Percentiles rank a stretch among this genome's conserved stretches.
Evolutionary conservation across 192 early-diverging fungal genomes (phyloP).

Genomic region (Podila horticola): DNA sequence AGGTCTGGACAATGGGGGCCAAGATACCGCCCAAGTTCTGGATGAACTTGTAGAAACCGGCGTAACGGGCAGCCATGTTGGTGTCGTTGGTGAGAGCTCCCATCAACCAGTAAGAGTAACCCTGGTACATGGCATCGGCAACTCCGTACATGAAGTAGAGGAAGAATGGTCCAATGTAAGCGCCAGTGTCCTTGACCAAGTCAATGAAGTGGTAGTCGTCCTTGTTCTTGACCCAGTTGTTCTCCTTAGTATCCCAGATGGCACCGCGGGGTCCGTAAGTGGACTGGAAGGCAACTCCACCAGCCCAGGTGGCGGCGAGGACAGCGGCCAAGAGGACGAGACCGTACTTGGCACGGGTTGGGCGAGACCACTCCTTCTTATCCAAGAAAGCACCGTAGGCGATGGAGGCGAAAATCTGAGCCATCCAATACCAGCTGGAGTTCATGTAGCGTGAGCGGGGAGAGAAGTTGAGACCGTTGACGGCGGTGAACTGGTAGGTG

Average conservation of each 20-base stretch:
- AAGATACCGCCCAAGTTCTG: slow-evolving; percentile 52
- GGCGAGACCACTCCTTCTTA: slow-evolving; percentile 58
- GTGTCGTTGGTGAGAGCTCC: slow-evolving; percentile 87
- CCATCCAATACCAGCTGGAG: slow-evolving; percentile 78
- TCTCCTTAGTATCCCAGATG: background rate
- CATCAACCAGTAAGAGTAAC: slow-evolving; percentile 84
- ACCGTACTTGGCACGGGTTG: slow-evolving; percentile 71
- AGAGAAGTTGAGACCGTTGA: slow-evolving; percentile 70
- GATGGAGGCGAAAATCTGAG: slow-evolving; percentile 77
- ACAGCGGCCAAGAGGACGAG: slow-evolving; percentile 56
- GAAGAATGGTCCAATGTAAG: slow-evolving; percentile 68
- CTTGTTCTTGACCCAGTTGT: slow-evolving; percentile 15
- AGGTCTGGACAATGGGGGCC: slow-evolving; percentile 44
- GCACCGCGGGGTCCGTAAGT: slow-evolving; percentile 51
- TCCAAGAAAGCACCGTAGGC: slow-evolving; percentile 74
- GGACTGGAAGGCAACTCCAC: slow-evolving; percentile 65
- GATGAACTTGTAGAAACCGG: slow-evolving; percentile 60
- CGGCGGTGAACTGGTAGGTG: slow-evolving; percentile 68
- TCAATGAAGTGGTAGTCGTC: slow-evolving; percentile 39
- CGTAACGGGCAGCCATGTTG: slow-evolving; percentile 74
- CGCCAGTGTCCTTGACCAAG: slow-evolving; percentile 20
- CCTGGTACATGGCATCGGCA: slow-evolving; percentile 87
- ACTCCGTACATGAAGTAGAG: slow-evolving; percentile 81
- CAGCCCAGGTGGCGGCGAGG: slow-evolving; percentile 70
- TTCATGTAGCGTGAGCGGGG: slow-evolving; percentile 75